phyloP scores from a whole-genome alignment of 257 asterid species.

The Schizonepeta tenuifolia region DNA sequence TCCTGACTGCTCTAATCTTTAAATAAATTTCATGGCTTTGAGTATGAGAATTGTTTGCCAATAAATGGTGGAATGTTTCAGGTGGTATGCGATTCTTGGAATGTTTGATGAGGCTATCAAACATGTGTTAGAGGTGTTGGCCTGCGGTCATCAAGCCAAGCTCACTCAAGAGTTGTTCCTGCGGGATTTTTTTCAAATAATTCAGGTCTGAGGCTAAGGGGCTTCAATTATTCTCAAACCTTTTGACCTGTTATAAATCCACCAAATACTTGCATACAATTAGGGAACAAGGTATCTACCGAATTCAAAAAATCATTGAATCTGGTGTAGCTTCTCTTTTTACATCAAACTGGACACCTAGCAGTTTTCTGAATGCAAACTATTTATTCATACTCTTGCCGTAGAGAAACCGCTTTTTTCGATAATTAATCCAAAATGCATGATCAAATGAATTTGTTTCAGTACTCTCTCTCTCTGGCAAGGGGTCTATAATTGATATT shows the following conservation, averaged over 20 bases:
- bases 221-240: conserved; percentile 18
- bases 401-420: conserved; percentile 10
- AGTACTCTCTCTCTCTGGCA: neutral
- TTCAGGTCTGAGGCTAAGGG: conserved; percentile 64
- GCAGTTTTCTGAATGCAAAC: neutral
- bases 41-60: conserved; percentile 25
- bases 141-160: conserved; percentile 91
- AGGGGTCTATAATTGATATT: conserved; percentile 13
- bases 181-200: conserved; percentile 75
- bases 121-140: conserved; percentile 83
- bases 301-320: neutral
- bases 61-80: conserved; percentile 49
- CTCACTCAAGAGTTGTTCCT: conserved; percentile 86
- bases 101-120: conserved; percentile 84
- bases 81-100: conserved; percentile 97
- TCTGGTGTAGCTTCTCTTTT: neutral
- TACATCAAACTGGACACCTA: neutral
- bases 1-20: conserved; percentile 21
- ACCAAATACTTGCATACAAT: neutral
- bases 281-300: neutral
- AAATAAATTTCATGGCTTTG: neutral
- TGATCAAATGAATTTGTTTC: conserved; percentile 12
- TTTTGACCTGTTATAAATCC: conserved; percentile 11
- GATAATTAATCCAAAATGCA: neutral
- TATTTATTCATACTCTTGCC: conserved; percentile 5